phyloP scores from a whole-genome alignment of 345 rosid species.

The Hibiscus trionum region DNA sequence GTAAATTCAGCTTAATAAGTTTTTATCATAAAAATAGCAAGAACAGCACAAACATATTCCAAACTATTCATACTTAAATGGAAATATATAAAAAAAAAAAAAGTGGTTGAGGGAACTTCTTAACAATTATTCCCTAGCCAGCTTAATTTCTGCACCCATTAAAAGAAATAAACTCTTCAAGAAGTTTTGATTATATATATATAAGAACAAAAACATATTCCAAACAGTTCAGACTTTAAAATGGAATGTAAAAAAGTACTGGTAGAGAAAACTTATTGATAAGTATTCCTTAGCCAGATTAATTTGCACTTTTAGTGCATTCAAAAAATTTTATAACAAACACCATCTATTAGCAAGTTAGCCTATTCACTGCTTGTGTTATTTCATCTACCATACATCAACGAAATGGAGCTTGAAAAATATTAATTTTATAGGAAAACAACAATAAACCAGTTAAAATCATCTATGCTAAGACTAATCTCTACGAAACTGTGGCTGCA shows the following conservation, averaged over 20 bases:
- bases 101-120: not conserved
- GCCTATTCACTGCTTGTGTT: not conserved
- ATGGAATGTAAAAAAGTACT: not conserved
- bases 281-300: not conserved
- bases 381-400: not conserved
- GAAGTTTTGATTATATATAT: not conserved
- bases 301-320: not conserved
- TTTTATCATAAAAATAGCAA: constrained; percentile 2
- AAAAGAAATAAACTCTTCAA: constrained; percentile 1
- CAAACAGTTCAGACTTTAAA: not conserved
- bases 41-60: not conserved
- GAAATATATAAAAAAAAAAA: not conserved
- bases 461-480: not conserved
- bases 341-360: not conserved
- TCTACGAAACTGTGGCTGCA: not conserved
- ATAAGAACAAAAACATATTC: not conserved
- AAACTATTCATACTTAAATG: not conserved
- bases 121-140: not conserved
- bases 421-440: not conserved
- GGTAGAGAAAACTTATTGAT: not conserved
- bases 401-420: not conserved
- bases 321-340: not conserved
- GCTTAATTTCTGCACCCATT: constrained; percentile 11
- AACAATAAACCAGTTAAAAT: not conserved
- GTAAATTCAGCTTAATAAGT: not conserved